These are phyloP conservation scores for Diversispora epigaea DNA, from an alignment of 192 early-diverging fungal genomes.

Conservation along the genomic window DNA sequence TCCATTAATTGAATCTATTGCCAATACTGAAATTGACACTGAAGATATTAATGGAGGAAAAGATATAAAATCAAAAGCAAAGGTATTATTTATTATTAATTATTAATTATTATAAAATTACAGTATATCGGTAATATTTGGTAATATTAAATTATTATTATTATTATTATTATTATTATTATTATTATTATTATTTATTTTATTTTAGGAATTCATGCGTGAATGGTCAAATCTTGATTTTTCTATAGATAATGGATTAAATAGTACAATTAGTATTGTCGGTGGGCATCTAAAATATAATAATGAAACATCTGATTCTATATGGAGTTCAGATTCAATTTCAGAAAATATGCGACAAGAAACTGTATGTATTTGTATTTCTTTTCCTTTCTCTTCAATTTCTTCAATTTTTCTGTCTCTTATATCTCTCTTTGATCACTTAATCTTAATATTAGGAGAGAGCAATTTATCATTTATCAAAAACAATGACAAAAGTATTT, in stretches of 20 bases:
- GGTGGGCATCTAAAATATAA: neutral
- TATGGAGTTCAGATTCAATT: neutral
- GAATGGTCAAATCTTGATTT: conserved; percentile 19
- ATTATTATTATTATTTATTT: neutral
- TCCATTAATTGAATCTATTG: conserved; percentile 40
- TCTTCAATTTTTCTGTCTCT: no score
- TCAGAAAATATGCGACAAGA: neutral
- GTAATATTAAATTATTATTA: neutral
- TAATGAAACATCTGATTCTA: neutral
- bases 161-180: no score
- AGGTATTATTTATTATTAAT: conserved; percentile 27
- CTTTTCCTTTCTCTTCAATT: no score
- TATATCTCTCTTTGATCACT: no score
- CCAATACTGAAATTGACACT: conserved; percentile 38
- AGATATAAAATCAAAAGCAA: conserved; percentile 37
- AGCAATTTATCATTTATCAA: neutral
- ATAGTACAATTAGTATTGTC: neutral
- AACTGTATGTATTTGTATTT: neutral
- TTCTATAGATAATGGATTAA: neutral
- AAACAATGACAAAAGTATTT: neutral
- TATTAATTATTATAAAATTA: no score
- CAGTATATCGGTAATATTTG: neutral
- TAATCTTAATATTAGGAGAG: neutral
- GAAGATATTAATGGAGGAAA: conserved; percentile 35
- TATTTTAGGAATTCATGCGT: conserved; percentile 2